Base-by-base conservation (phyloP, 805 yeast species). In the Candida arabinofermentans region DNA sequence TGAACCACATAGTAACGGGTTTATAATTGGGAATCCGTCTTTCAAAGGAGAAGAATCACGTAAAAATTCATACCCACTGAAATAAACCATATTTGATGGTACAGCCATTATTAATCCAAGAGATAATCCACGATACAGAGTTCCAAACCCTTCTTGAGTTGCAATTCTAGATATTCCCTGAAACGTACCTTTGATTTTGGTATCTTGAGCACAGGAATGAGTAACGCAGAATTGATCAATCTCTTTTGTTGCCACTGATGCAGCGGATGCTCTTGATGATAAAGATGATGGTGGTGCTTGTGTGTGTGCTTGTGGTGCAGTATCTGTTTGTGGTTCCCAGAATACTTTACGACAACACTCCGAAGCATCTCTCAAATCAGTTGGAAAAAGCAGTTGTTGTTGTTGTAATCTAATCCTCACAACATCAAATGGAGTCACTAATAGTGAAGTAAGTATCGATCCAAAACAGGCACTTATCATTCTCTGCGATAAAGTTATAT, bases 41-140 rank as follows among this genome's bases (percentile, higher is more conserved):
- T 57, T 53, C 18, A 85, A 53, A 0, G 88, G 82, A 0, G 91
- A 81, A n/a, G 70, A 64, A 54, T 87, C 96, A 51, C 96, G 67
- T 36, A 91, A 67, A 46, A 83, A 77, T 53, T 93, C 99, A 60
- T 93, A 93, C 0, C 97, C 96, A 2, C 95, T 85, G 66, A 88
- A 93, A 61, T 93, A 93, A 5, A 93, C 90, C 46, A 93, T 85
- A 53, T 91, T 93, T 0, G 96, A 76, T 1, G 99, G 99, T 1
- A 90, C 73, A 0, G 96, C 87, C 95, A 93, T 93, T 12, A 84
- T 43, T 16, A 93, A 65, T 0, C 95, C 87, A 24, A 91, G 60
- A 0, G 91, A 77, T 8, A 93, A 71, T 0, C 99, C 99, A 40
- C 98, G 70, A 91, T 96, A 93, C 14, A 93, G 67, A 0, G 96